phyloP scores from a whole-genome alignment of 805 yeast species.

The Myxozyma neotropica region DNA sequence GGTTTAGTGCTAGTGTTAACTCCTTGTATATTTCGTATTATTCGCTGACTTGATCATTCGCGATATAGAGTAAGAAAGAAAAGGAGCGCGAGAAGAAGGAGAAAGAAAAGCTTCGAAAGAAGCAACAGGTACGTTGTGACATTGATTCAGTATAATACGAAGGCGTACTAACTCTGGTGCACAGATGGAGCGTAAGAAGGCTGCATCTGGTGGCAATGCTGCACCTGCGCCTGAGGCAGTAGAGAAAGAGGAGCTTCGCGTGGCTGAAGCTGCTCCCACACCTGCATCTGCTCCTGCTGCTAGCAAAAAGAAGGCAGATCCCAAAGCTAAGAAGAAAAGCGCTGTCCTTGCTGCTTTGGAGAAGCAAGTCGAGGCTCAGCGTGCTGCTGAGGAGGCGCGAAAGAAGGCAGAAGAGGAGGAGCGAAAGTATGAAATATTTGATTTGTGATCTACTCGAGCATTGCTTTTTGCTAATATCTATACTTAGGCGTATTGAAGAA shows the following conservation, averaged over 20 bases:
- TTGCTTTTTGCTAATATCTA: neutral
- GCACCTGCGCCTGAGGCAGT: conserved; percentile 42
- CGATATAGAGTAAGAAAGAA: conserved; percentile 86
- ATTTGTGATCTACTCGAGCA: neutral
- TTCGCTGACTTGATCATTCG: neutral
- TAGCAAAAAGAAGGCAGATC: conserved; percentile 39
- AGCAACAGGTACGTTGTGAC: conserved; percentile 62
- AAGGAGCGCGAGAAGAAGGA: conserved; percentile 86
- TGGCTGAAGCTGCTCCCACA: conserved; percentile 44
- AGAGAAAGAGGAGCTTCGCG: conserved; percentile 44
- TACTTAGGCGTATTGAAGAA: conserved; percentile 46
- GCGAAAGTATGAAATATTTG: conserved; percentile 39
- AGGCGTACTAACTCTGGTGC: neutral
- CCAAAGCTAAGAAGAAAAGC: conserved; percentile 76
- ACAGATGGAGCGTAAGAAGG: conserved; percentile 59
- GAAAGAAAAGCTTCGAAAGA: conserved; percentile 76
- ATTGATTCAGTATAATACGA: neutral
- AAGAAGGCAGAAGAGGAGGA: conserved; percentile 72
- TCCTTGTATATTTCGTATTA: no score
- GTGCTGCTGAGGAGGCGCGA: conserved; percentile 85
- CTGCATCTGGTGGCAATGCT: conserved; percentile 50
- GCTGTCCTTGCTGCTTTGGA: conserved; percentile 91
- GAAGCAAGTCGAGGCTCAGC: conserved; percentile 84
- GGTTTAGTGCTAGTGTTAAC: conserved; percentile 17
- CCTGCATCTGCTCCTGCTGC: conserved; percentile 38